Evolutionary conservation across 192 early-diverging fungal genomes (phyloP), one percentile per base, ranked within the genome.

Genomic region (Phycomyces blakesleeanus): DNA sequence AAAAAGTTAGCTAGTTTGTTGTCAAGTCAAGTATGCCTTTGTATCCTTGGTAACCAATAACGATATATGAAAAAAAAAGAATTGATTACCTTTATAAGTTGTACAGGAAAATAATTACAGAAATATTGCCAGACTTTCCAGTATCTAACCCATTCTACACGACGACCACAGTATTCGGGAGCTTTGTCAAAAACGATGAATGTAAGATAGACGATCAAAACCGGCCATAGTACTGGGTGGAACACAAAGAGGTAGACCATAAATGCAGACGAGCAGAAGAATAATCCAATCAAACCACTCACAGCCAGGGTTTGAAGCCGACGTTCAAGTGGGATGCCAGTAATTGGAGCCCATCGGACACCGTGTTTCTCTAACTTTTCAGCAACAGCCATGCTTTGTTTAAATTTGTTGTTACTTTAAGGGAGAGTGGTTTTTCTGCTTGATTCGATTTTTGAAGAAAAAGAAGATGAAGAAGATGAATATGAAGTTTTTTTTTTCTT

Each of bases 101-200:
- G 72, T 34, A 89, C 83, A n/a, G 92, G 91, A 66, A 93, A 95
- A 59, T 91, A 93, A 18, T 85, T 85, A 25, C 79, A 79, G 57
- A 91, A 84, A 68, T 90, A 89, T 6, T 67, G 65, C 93, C 95
- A 97, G 20, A 85, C 56, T 15, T 55, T 55, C 51, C 83, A 75
- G 21, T 70, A 74, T 16, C 83, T 73, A 25, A 88, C 40, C 55
- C 67, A 71, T 37, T 76, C 27, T 40, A 81, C 73, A 9, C 79
- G 69, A 8, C 93, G 76, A 6, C 87, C 91, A 1, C 95, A 93
- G 50, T 83, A 81, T 51, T 94, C 90, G 2, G 89, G 90, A 1
- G 85, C 78, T 1, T 77, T 80, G 68, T 95, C 92, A 27, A 37
- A 50, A 25, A 86, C 65, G 24, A 91, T 72, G 64, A 82, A 95